These are phyloP conservation scores for Niveomyces coronatus DNA, from an alignment of 2,329 filamentous ascomycete species.

Conservation along the genomic window DNA sequence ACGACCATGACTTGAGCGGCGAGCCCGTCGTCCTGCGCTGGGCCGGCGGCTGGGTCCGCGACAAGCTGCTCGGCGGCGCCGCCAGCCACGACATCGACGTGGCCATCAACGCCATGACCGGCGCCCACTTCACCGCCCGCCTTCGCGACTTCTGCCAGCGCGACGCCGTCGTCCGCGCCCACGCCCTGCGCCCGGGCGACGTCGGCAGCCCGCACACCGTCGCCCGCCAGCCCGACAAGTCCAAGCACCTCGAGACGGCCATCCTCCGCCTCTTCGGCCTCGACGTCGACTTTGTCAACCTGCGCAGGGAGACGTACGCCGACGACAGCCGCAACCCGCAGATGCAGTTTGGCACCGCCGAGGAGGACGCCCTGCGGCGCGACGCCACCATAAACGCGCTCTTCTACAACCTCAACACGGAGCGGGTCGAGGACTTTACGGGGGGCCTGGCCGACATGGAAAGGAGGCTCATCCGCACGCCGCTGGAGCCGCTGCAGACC, in stretches of 20 bases:
- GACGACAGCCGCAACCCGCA: conserved; percentile 83
- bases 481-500: conserved; percentile 78
- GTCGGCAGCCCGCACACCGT: conserved; percentile 79
- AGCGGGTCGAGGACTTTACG: conserved; percentile 75
- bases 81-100: conserved; percentile 75
- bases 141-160: conserved; percentile 58
- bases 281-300: conserved; percentile 89
- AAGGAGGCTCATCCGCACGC: conserved; percentile 66
- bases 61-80: conserved; percentile 64
- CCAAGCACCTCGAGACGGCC: conserved; percentile 88
- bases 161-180: conserved; percentile 49
- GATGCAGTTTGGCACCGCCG: conserved; percentile 86
- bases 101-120: conserved; percentile 78
- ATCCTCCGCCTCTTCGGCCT: conserved; percentile 77
- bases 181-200: conserved; percentile 46
- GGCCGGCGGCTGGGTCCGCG: conserved; percentile 81
- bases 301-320: conserved; percentile 82
- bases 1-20: too few relatives aligned
- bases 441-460: conserved; percentile 67
- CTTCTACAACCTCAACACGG: conserved; percentile 85
- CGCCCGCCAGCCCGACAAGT: conserved; percentile 86
- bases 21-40: conserved; percentile 55
- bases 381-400: conserved; percentile 94
- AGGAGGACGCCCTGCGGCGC: conserved; percentile 79
- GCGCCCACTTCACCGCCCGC: conserved; percentile 60